Base-by-base conservation (phyloP, 805 yeast genomes). In the Diddensiella caesifluorescens region DNA sequence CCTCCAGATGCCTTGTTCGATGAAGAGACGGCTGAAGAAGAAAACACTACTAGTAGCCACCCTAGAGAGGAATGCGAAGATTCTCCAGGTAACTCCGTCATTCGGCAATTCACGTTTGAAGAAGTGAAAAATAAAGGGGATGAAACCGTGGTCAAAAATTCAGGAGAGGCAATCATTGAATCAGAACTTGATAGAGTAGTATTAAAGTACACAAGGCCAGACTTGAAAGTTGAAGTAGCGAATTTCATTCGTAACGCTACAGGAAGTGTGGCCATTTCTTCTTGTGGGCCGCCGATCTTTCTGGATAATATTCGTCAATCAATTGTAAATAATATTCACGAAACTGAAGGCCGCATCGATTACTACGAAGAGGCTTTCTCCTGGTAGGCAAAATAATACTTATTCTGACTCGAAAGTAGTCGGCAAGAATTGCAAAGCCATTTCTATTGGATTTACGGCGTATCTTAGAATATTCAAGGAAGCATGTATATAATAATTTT, bases 211-310 rank as follows among this genome's bases (percentile, higher is more conserved):
- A 18, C 18, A 20, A 30, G 41, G 10, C 54, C 54, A 3, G 37
- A 42, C 18, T 19, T 51, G 9, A 22, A 35, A 3, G 23, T 38
- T 5, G 35, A 35, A 28, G 48, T 52, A 3, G n/a, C 29, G 15
- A 23, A 39, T 4, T 45, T 41, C 21, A 35, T 51, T 10, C 16
- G 22, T 6, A 15, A 15, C 9, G n/a, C 45, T n/a, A 22, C 30
- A 4, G 69, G 74, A 0, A 64, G 76, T 5, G 56, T 69, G 15
- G 74, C 73, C 0, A 67, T 79, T 36, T 62, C 75, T 16, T 65
- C 74, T 2, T 79, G 85, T 64, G 85, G 84, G 7, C 80, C 78
- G 38, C 70, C 77, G 31, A 43, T 54, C 2, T 71, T 77, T 65
- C 75, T 70, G 45, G 88, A 81, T 54, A 64, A 62, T 3, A 47